phyloP scores from a whole-genome alignment of 2,329 filamentous ascomycete species.

The Aotearoamyces nothofagi region DNA sequence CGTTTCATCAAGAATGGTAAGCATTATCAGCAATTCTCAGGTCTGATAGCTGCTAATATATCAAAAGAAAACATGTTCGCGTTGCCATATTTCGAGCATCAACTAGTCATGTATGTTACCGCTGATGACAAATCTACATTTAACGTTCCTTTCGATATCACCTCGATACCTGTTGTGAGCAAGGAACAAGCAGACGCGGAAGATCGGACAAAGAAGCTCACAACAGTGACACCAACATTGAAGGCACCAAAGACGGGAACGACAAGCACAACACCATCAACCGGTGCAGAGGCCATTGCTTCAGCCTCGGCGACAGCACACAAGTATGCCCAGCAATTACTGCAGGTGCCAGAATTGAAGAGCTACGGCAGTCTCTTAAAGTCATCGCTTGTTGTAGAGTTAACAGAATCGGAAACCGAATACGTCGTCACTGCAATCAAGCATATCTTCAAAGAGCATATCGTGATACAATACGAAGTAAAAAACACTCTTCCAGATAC shows the following conservation, averaged over 20 bases:
- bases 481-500: slow-evolving; percentile 94
- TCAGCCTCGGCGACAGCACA: slow-evolving; percentile 69
- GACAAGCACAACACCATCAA: slow-evolving; percentile 51
- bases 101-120: slow-evolving; percentile 94
- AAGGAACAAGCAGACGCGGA: slow-evolving; percentile 93
- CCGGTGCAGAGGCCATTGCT: slow-evolving; percentile 59
- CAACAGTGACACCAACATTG: slow-evolving; percentile 78
- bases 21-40: slow-evolving; percentile 9
- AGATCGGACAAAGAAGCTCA: slow-evolving; percentile 94
- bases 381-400: slow-evolving; percentile 70
- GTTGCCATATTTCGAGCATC: slow-evolving; percentile 86
- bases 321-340: slow-evolving; percentile 76
- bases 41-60: slow-evolving; percentile 15
- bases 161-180: slow-evolving; percentile 81
- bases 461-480: slow-evolving; percentile 92
- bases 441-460: slow-evolving; percentile 93
- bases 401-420: slow-evolving; percentile 94
- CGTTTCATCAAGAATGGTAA: slow-evolving; percentile 87
- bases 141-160: slow-evolving; percentile 74
- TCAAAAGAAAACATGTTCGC: slow-evolving; percentile 80
- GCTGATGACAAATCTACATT: slow-evolving; percentile 82
- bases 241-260: slow-evolving; percentile 79
- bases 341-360: slow-evolving; percentile 81
- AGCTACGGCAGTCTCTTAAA: slow-evolving; percentile 85
- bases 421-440: slow-evolving; percentile 91